A percentile compares a stretch with the other conserved stretches of the same genome.
phyloP scores from a whole-genome alignment of 108 stramenopile species.

The Skeletonema potamos region DNA sequence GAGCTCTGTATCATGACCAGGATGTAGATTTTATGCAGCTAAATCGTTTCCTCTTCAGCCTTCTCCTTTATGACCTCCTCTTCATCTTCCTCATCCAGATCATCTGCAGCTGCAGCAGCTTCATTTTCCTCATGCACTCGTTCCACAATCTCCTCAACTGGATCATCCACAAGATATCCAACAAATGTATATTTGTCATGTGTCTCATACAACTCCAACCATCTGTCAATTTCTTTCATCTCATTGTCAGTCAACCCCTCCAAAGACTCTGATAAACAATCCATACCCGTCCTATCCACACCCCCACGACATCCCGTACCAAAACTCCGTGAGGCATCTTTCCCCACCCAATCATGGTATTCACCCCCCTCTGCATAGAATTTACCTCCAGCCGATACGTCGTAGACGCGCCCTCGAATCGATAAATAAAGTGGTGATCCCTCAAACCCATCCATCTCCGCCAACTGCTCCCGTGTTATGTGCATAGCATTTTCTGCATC shows the following conservation, averaged over 20 bases:
- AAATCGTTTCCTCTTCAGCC: slow-evolving; percentile 1
- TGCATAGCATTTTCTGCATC: slow-evolving; percentile 48
- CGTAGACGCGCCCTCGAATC: slow-evolving; percentile 76
- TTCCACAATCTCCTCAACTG: slow-evolving; percentile 40
- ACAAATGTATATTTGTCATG: slow-evolving; percentile 82
- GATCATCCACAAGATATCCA: slow-evolving; percentile 50
- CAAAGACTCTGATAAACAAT: slow-evolving; percentile 41
- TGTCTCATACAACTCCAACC: slow-evolving; percentile 73
- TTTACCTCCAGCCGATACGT: slow-evolving; percentile 61
- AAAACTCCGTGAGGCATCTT: slow-evolving; percentile 72
- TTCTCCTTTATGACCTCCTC: slow-evolving; percentile 1
- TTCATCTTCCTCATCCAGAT: neutral
- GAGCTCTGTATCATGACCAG: neutral
- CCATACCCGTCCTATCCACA: slow-evolving; percentile 47
- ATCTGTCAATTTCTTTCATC: slow-evolving; percentile 65
- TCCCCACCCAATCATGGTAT: slow-evolving; percentile 77
- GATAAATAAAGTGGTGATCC: slow-evolving; percentile 59
- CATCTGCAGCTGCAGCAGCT: slow-evolving; percentile 5
- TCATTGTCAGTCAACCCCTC: slow-evolving; percentile 62
- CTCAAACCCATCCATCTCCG: slow-evolving; percentile 63
- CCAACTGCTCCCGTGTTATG: slow-evolving; percentile 59
- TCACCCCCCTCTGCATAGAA: slow-evolving; percentile 66
- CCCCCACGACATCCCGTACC: slow-evolving; percentile 64
- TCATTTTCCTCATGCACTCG: slow-evolving; percentile 9
- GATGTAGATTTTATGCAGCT: neutral